A percentile compares a stretch with the other conserved stretches of the same genome.
phyloP scores from a whole-genome alignment of 345 rosid genomes.

The Ricinus communis region DNA sequence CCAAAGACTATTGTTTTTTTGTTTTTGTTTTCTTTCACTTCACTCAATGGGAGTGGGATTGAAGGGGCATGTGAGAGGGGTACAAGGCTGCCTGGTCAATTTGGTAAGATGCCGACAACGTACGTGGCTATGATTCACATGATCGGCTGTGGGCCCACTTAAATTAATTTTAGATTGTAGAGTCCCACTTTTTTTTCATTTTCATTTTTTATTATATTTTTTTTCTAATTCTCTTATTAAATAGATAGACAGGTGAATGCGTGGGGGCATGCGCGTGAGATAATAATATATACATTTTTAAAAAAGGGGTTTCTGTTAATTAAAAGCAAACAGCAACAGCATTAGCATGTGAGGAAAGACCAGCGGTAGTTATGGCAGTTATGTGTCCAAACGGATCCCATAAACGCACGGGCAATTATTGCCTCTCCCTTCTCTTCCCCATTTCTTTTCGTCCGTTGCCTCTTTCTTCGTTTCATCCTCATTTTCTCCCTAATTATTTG shows the following conservation, averaged over 20 bases:
- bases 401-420: conserved; percentile 2
- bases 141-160: too few relatives aligned
- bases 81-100: conserved; percentile 24
- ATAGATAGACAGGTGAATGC: neutral
- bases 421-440: neutral
- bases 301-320: neutral
- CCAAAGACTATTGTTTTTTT: too few relatives aligned
- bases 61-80: conserved; percentile 16
- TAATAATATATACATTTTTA: neutral
- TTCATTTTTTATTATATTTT: neutral
- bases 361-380: conserved; percentile 17
- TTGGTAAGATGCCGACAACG: conserved; percentile 28
- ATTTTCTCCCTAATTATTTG: too few relatives aligned
- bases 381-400: neutral
- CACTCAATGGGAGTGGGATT: too few relatives aligned
- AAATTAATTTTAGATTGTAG: too few relatives aligned
- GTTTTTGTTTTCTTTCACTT: too few relatives aligned
- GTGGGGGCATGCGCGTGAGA: neutral
- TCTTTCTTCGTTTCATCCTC: too few relatives aligned
- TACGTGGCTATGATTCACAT: conserved; percentile 26
- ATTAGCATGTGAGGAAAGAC: conserved; percentile 10
- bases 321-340: neutral
- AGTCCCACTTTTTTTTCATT: too few relatives aligned
- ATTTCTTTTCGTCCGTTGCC: too few relatives aligned
- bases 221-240: neutral